phyloP scores from a whole-genome alignment of 2,329 filamentous ascomycete species.

The Trichoderma gracile region DNA sequence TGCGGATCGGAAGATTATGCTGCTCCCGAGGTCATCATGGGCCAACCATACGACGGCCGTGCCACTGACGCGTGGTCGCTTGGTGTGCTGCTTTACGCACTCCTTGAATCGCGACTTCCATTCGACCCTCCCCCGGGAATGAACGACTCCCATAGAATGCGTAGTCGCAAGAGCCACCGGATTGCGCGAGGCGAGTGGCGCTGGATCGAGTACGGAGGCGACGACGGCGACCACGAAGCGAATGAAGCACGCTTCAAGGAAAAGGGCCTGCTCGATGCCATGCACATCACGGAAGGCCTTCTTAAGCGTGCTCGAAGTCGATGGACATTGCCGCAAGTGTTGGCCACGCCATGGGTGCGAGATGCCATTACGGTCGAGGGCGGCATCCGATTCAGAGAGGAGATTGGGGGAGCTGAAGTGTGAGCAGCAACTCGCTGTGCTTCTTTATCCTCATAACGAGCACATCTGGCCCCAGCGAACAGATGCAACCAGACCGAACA shows the following conservation, averaged over 20 bases:
- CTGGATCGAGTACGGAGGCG: conserved; percentile 83
- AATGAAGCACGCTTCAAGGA: conserved; percentile 61
- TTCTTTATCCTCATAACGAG: background rate
- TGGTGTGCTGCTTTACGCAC: conserved; percentile 87
- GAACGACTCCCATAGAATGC: conserved; percentile 72
- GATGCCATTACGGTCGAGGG: conserved; percentile 69
- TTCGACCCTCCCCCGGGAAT: conserved; percentile 88
- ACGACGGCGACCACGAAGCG: conserved; percentile 82
- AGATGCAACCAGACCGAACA: background rate
- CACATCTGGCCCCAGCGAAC: background rate
- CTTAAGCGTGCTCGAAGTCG: conserved; percentile 79
- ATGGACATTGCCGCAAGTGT: conserved; percentile 73
- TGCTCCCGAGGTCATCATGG: conserved; percentile 93
- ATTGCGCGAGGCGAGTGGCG: conserved; percentile 95
- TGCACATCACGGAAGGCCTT: conserved; percentile 78
- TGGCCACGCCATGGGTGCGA: conserved; percentile 72
- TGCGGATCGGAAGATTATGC: conserved; percentile 98
- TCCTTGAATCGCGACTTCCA: conserved; percentile 88
- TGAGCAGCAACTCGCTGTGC: conserved; percentile 19
- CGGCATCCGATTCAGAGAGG: conserved; percentile 60
- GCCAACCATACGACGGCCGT: conserved; percentile 89
- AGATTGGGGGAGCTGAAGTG: conserved; percentile 58
- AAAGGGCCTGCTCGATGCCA: conserved; percentile 70
- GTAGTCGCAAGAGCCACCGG: conserved; percentile 84
- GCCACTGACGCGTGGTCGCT: conserved; percentile 93